These are phyloP conservation scores for Achlya hypogyna DNA, from an alignment of 352 stramenopile genomes.

Conservation along the genomic window DNA sequence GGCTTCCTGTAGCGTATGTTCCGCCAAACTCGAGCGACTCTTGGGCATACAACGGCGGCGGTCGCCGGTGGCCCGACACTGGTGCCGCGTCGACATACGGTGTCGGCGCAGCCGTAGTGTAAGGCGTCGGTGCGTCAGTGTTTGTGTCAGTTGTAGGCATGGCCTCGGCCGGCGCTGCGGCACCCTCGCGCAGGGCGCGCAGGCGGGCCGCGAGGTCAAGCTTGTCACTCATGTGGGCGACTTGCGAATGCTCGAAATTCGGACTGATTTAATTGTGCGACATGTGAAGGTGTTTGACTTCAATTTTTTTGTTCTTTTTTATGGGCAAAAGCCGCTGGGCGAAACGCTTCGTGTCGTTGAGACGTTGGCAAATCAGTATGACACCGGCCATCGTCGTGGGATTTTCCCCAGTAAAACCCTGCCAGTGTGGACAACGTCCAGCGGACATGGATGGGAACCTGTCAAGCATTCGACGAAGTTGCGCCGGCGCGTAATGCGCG, in stretches of 20 bases:
- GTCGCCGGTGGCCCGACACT: neutral
- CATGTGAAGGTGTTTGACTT: neutral
- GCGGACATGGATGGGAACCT: too few relatives aligned
- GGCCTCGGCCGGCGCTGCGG: neutral
- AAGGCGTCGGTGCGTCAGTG: neutral
- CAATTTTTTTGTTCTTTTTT: neutral
- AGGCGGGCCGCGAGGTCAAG: conserved; percentile 10
- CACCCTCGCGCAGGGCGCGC: conserved; percentile 4
- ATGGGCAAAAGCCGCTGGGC: neutral
- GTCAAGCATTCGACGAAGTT: too few relatives aligned
- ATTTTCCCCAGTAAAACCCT: too few relatives aligned
- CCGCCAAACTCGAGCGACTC: conserved; percentile 20
- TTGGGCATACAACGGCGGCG: neutral
- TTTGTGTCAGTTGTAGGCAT: neutral
- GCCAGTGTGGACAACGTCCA: too few relatives aligned
- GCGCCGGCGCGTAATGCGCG: too few relatives aligned
- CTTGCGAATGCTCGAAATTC: neutral
- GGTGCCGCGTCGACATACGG: neutral
- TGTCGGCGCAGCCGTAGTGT: neutral
- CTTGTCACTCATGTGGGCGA: neutral
- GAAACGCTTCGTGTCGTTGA: too few relatives aligned
- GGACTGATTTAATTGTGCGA: neutral
- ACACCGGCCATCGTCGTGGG: too few relatives aligned
- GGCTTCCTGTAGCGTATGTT: conserved; percentile 4
- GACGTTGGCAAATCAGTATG: too few relatives aligned